phyloP scores from a whole-genome alignment of 805 yeast species.

The Hanseniaspora nectarophila region DNA sequence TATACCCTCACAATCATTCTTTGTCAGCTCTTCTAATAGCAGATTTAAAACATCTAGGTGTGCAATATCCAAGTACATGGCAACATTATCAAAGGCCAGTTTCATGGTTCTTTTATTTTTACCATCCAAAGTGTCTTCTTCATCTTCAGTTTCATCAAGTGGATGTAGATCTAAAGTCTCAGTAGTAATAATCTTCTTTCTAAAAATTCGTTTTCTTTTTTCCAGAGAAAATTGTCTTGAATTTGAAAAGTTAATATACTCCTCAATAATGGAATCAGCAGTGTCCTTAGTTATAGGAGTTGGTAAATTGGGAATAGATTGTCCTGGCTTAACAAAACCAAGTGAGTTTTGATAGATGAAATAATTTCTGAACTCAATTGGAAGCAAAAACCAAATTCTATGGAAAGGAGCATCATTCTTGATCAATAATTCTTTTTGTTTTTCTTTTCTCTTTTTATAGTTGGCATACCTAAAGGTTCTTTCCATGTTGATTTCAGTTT shows the following conservation, averaged over 20 bases:
- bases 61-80: constrained; percentile 6
- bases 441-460: constrained; percentile 34
- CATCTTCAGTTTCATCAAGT: neutral
- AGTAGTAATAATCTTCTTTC: constrained; percentile 15
- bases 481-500: constrained; percentile 49
- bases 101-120: neutral
- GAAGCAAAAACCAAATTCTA: constrained; percentile 60
- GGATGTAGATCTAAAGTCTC: constrained; percentile 3
- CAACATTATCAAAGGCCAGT: neutral
- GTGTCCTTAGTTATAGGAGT: constrained; percentile 46
- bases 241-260: constrained; percentile 25
- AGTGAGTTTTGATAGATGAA: constrained; percentile 35
- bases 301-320: constrained; percentile 52
- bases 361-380: constrained; percentile 36
- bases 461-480: constrained; percentile 46
- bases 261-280: constrained; percentile 33
- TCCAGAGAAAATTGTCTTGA: constrained; percentile 14
- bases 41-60: neutral
- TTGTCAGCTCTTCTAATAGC: neutral
- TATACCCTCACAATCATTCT: constrained; percentile 6
- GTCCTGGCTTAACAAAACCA: constrained; percentile 46
- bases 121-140: neutral
- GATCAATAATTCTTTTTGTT: constrained; percentile 56
- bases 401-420: constrained; percentile 75
- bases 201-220: constrained; percentile 15